phyloP scores from a whole-genome alignment of 495 filamentous ascomycete species.

The Neurospora cerealis region DNA sequence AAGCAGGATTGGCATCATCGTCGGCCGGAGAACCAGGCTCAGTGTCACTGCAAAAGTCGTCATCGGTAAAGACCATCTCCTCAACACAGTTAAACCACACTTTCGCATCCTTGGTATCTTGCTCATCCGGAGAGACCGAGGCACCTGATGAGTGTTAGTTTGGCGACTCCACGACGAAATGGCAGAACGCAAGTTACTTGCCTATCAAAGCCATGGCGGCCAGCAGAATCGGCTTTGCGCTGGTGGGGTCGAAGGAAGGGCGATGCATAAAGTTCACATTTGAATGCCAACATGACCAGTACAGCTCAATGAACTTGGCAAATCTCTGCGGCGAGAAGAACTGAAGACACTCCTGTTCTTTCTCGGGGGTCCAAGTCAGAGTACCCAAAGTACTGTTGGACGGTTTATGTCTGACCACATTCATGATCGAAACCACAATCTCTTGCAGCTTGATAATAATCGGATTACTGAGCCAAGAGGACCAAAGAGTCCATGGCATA shows the following conservation, averaged over 20 bases:
- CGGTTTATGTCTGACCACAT: conserved; percentile 12
- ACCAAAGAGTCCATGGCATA: conserved; percentile 4
- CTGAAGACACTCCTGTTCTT: conserved; percentile 17
- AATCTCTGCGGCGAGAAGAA: conserved; percentile 20
- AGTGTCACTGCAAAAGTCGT: conserved; percentile 21
- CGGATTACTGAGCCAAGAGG: conserved; percentile 16
- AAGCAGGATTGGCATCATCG: conserved; percentile 3
- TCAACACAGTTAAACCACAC: conserved; percentile 25
- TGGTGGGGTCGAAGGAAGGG: conserved; percentile 16
- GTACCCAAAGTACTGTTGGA: conserved; percentile 17
- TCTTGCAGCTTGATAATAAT: conserved; percentile 16
- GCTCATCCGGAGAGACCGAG: conserved; percentile 19
- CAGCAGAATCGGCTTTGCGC: conserved; percentile 13
- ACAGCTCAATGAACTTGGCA: conserved; percentile 21
- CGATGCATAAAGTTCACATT: conserved; percentile 21
- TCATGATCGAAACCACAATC: conserved; percentile 17
- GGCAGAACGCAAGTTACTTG: neutral
- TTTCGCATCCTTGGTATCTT: conserved; percentile 18
- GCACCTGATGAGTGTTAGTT: conserved; percentile 10
- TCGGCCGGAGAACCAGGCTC: conserved; percentile 7
- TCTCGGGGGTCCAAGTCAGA: conserved; percentile 15
- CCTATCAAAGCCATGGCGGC: conserved; percentile 21
- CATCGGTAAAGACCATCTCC: conserved; percentile 23
- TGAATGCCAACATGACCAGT: conserved; percentile 23
- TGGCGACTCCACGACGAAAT: neutral